A percentile compares a stretch with the other conserved stretches of the same genome.
Evolutionary conservation across 139 green algal genomes (phyloP).

Genomic region (Micractinium sp.): DNA sequence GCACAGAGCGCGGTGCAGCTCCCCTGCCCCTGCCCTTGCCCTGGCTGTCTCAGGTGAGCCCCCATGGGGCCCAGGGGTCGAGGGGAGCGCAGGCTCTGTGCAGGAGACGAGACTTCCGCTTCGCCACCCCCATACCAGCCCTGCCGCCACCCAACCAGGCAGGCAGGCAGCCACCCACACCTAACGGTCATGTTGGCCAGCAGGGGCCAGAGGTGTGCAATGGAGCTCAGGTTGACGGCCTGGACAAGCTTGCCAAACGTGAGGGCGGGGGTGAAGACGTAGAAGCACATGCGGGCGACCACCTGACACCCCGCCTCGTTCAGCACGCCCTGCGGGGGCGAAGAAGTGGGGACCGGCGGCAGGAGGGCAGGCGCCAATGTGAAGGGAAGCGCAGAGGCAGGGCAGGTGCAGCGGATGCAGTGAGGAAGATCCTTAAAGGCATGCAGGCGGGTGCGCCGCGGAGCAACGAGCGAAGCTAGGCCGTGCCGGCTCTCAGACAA

Average conservation of each 20-base stretch:
- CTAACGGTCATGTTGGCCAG: conserved; percentile 43
- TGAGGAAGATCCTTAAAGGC: too few relatives aligned
- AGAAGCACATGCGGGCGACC: conserved; percentile 32
- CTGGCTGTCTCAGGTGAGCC: too few relatives aligned
- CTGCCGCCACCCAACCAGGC: too few relatives aligned
- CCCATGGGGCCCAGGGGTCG: too few relatives aligned
- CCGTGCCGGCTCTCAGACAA: not conserved
- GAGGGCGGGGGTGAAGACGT: conserved; percentile 35
- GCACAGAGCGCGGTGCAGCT: too few relatives aligned
- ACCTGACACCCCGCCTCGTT: not conserved
- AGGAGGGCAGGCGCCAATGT: not conserved
- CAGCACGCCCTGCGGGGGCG: conserved; percentile 20
- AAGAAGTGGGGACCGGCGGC: not conserved
- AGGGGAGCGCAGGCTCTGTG: too few relatives aligned
- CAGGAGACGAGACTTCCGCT: too few relatives aligned
- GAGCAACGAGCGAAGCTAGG: too few relatives aligned
- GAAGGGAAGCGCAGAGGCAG: not conserved
- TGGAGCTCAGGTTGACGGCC: conserved; percentile 18
- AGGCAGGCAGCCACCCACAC: not conserved
- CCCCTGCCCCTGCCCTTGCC: too few relatives aligned
- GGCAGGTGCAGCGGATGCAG: not conserved
- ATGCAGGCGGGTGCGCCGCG: too few relatives aligned
- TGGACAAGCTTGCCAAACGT: conserved; percentile 38
- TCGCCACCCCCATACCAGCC: too few relatives aligned
- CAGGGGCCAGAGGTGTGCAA: conserved; percentile 45